Percentiles rank a stretch among this genome's conserved stretches.
Evolutionary conservation across 2,329 filamentous ascomycete species (phyloP).

Genomic region (Cryphonectria carpinicola): DNA sequence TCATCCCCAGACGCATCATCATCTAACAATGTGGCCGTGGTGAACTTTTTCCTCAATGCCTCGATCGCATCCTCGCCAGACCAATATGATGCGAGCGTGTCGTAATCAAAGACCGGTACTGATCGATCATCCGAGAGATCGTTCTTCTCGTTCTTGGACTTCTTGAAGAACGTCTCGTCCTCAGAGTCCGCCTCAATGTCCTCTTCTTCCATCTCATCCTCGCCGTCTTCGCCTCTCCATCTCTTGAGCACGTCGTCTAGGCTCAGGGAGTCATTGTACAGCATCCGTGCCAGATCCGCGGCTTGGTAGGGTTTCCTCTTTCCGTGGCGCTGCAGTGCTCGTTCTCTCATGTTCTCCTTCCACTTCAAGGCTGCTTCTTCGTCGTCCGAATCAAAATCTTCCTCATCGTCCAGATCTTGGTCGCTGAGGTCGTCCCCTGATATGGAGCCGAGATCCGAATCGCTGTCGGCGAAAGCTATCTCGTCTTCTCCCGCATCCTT

Average conservation of each 20-base stretch:
- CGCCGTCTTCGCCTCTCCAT: conserved; percentile 73
- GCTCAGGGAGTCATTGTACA: conserved; percentile 83
- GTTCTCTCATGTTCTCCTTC: conserved; percentile 85
- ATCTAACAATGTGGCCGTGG: conserved; percentile 65
- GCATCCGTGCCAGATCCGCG: conserved; percentile 79
- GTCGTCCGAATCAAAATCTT: conserved; percentile 59
- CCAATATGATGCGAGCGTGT: conserved; percentile 84
- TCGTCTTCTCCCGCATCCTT: conserved; percentile 65
- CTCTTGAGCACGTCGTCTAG: conserved; percentile 74
- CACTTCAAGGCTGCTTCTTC: conserved; percentile 77
- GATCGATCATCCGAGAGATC: conserved; percentile 76
- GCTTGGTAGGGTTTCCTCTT: conserved; percentile 75
- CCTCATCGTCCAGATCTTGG: conserved; percentile 56
- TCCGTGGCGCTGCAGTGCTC: conserved; percentile 72
- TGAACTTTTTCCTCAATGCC: conserved; percentile 73
- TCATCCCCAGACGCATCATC: conserved; percentile 49
- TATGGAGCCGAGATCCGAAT: conserved; percentile 91
- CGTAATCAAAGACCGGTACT: conserved; percentile 80
- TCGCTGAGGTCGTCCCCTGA: conserved; percentile 58
- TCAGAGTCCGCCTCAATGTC: conserved; percentile 58
- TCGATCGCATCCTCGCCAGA: conserved; percentile 78
- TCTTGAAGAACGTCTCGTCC: conserved; percentile 68
- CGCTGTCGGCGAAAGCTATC: conserved; percentile 90
- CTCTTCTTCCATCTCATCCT: conserved; percentile 57
- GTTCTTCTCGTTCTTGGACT: conserved; percentile 66